Conservation (phyloP, 208 protist species). For the Leptomonas pyrrhocoris region DNA sequence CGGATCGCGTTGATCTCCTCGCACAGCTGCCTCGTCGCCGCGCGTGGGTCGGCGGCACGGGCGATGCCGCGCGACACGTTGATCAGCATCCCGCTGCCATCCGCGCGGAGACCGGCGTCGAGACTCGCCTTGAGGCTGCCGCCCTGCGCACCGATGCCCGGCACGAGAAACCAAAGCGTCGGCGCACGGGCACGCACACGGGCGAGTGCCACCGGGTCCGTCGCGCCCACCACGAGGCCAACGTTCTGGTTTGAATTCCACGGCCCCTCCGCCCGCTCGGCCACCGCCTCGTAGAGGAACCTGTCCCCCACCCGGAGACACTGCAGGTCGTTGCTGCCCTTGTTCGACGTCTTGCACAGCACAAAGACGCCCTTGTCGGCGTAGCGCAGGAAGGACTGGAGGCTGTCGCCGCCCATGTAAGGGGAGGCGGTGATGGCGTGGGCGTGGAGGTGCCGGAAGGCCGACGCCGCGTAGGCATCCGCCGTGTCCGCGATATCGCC, state of each 20-base stretch:
- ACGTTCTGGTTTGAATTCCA: constrained; percentile 85
- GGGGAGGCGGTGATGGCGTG: constrained; percentile 88
- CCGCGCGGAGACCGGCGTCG: constrained; percentile 71
- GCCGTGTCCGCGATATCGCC: constrained; percentile 89
- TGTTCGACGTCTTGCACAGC: constrained; percentile 91
- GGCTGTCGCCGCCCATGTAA: constrained; percentile 89
- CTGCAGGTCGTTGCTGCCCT: constrained; percentile 87
- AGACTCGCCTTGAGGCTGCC: constrained; percentile 77
- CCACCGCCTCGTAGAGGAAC: constrained; percentile 82
- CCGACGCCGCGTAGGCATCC: constrained; percentile 82
- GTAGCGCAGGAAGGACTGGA: constrained; percentile 81
- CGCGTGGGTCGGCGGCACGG: constrained; percentile 64
- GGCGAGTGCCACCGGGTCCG: constrained; percentile 76
- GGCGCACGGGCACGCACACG: constrained; percentile 77
- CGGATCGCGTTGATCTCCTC: constrained; percentile 83
- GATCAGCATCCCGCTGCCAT: constrained; percentile 83
- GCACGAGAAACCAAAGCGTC: constrained; percentile 88
- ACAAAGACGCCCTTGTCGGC: constrained; percentile 81
- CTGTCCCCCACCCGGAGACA: constrained; percentile 59
- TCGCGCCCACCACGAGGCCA: constrained; percentile 87
- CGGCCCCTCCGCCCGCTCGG: constrained; percentile 66
- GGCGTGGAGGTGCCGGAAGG: constrained; percentile 76
- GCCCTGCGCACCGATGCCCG: constrained; percentile 86
- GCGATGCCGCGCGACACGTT: constrained; percentile 87
- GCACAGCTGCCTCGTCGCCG: constrained; percentile 68